Conservation (phyloP, 2,329 filamentous ascomycete species). For the Pyrenophora tritici-repentis region DNA sequence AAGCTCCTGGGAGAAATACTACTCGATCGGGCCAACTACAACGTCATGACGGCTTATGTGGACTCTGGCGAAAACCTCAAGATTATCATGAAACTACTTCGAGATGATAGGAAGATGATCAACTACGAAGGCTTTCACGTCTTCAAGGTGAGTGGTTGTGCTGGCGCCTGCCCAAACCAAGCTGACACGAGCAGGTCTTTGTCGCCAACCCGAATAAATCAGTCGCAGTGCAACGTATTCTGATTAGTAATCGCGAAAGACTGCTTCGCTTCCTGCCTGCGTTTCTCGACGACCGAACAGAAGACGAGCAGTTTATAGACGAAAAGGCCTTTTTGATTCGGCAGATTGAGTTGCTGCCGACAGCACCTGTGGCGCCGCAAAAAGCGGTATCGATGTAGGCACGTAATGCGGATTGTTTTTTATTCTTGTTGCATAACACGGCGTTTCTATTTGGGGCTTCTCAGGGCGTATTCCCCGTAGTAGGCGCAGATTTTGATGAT, state of each 20-base stretch:
- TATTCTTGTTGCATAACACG: constrained; percentile 12
- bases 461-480: constrained; percentile 4
- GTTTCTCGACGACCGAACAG: constrained; percentile 91
- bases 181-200: constrained; percentile 68
- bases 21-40: constrained; percentile 93
- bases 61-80: constrained; percentile 95
- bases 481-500: background rate
- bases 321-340: constrained; percentile 97
- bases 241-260: constrained; percentile 94
- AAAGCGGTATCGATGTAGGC: constrained; percentile 18
- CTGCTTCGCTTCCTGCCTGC: constrained; percentile 85
- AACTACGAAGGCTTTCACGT: constrained; percentile 99
- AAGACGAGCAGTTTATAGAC: constrained; percentile 98
- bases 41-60: constrained; percentile 96
- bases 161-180: background rate
- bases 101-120: constrained; percentile 97
- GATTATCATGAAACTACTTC: constrained; percentile 95
- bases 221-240: constrained; percentile 90
- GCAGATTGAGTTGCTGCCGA: constrained; percentile 69
- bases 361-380: constrained; percentile 33
- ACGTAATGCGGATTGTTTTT: background rate
- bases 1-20: constrained; percentile 95
- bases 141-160: constrained; percentile 70
- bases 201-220: constrained; percentile 98
- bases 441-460: constrained; percentile 13